phyloP scores from a whole-genome alignment of 1,284 basidiomycete species.

The Rugosomyces carneus region DNA sequence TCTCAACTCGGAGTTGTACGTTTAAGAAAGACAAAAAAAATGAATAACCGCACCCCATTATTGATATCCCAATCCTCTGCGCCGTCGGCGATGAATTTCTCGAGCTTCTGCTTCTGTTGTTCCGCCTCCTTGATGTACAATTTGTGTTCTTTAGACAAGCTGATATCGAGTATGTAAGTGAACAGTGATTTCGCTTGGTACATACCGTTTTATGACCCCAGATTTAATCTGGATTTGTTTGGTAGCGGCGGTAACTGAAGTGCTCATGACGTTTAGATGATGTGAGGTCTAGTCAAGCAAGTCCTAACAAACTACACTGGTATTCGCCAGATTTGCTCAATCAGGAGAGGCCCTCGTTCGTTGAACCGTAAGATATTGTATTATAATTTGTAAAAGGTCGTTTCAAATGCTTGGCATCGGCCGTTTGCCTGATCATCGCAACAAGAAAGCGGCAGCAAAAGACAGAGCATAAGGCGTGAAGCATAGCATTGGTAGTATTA shows the following conservation, averaged over 20 bases:
- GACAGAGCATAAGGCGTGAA: conserved; percentile 10
- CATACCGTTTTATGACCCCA: conserved; percentile 64
- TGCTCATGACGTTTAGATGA: conserved; percentile 32
- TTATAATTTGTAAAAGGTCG: conserved; percentile 30
- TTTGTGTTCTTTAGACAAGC: conserved; percentile 68
- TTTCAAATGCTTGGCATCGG: conserved; percentile 13
- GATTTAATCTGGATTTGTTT: conserved; percentile 80
- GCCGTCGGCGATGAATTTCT: conserved; percentile 56
- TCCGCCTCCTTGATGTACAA: conserved; percentile 67
- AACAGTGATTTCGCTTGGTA: not conserved
- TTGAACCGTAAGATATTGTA: conserved; percentile 36
- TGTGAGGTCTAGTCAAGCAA: not conserved
- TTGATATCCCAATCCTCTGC: conserved; percentile 78
- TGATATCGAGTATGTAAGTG: conserved; percentile 23
- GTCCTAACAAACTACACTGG: not conserved
- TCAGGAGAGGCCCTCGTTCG: conserved; percentile 18
- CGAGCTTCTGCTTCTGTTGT: conserved; percentile 52
- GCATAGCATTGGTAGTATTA: conserved; percentile 16
- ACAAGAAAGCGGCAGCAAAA: conserved; percentile 19
- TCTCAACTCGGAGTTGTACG: not conserved
- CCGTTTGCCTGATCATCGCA: conserved; percentile 9
- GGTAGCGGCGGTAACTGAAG: conserved; percentile 41
- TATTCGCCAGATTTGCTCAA: not conserved
- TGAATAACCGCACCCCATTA: conserved; percentile 76
- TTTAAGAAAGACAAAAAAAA: conserved; percentile 13